Evolutionary conservation across 2,329 filamentous ascomycete genomes (phyloP).

Genomic region (Aspergillus japonicus): DNA sequence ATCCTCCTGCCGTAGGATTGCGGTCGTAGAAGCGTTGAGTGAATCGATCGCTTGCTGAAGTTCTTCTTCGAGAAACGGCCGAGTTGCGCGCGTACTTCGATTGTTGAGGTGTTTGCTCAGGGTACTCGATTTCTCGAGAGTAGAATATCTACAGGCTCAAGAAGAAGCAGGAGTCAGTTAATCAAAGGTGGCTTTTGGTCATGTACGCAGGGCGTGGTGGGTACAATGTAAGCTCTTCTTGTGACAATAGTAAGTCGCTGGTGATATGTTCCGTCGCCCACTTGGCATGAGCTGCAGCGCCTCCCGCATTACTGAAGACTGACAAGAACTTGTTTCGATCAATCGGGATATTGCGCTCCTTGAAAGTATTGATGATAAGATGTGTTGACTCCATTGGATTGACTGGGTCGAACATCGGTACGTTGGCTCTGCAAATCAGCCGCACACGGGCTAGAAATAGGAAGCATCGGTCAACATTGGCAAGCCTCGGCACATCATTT

Average conservation of each 20-base stretch:
- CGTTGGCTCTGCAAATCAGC: constrained; percentile 7
- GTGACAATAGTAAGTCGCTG: constrained; percentile 38
- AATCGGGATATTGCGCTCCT: constrained; percentile 29
- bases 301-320: constrained; percentile 24
- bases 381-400: constrained; percentile 18
- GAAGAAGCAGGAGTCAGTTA: background rate
- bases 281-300: constrained; percentile 22
- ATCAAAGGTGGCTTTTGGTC: background rate
- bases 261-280: constrained; percentile 36
- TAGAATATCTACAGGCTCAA: constrained; percentile 29
- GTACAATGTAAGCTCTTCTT: constrained; percentile 41
- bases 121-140: constrained; percentile 32
- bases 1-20: constrained; percentile 35
- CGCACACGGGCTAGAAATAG: too few species aligned
- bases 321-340: constrained; percentile 30
- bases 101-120: constrained; percentile 30
- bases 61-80: constrained; percentile 42
- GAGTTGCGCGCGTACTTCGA: constrained; percentile 29
- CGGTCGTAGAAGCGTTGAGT: constrained; percentile 38
- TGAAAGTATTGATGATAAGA: constrained; percentile 27
- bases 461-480: background rate
- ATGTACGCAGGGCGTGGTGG: constrained; percentile 1
- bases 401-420: background rate
- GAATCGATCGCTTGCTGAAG: constrained; percentile 36
- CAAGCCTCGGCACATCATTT: background rate